phyloP scores from a whole-genome alignment of 1,284 basidiomycete species.

The Trametes versicolor region DNA sequence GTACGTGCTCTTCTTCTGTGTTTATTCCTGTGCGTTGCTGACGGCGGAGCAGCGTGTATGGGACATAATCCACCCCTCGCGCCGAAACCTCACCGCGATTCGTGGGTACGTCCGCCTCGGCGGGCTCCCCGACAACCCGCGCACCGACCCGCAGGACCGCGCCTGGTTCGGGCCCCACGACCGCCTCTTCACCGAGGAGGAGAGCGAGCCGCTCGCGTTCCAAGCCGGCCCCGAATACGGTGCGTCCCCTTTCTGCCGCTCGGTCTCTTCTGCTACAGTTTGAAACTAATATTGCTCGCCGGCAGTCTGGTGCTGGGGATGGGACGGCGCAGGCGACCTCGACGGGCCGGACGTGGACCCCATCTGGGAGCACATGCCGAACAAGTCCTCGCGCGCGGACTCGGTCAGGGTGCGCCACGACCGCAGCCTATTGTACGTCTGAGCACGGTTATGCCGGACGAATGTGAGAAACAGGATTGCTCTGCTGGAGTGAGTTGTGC shows the following conservation, averaged over 20 bases:
- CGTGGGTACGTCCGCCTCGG: slow-evolving; percentile 91
- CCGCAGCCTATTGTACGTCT: slow-evolving; percentile 52
- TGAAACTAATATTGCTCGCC: not conserved
- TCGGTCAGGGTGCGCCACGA: slow-evolving; percentile 82
- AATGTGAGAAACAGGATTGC: not conserved
- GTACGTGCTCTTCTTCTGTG: slow-evolving; percentile 53
- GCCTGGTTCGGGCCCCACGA: slow-evolving; percentile 97
- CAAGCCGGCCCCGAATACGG: slow-evolving; percentile 86
- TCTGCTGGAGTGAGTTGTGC: not conserved
- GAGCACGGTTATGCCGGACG: slow-evolving; percentile 7
- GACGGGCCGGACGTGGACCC: slow-evolving; percentile 96
- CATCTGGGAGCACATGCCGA: slow-evolving; percentile 90
- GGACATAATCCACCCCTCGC: slow-evolving; percentile 90
- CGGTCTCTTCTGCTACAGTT: not conserved
- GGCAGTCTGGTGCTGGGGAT: slow-evolving; percentile 97
- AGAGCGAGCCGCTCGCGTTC: slow-evolving; percentile 81
- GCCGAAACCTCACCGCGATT: slow-evolving; percentile 93
- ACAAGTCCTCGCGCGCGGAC: slow-evolving; percentile 66
- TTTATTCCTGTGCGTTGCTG: slow-evolving; percentile 4
- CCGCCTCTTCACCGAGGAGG: slow-evolving; percentile 88
- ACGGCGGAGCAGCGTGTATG: slow-evolving; percentile 75
- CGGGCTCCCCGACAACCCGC: slow-evolving; percentile 92
- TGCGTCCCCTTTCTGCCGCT: slow-evolving; percentile 52
- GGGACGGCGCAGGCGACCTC: slow-evolving; percentile 96
- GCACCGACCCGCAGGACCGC: slow-evolving; percentile 93